Base-by-base conservation (phyloP, 768 basidiomycete species). In the Naganishia antarctica region DNA sequence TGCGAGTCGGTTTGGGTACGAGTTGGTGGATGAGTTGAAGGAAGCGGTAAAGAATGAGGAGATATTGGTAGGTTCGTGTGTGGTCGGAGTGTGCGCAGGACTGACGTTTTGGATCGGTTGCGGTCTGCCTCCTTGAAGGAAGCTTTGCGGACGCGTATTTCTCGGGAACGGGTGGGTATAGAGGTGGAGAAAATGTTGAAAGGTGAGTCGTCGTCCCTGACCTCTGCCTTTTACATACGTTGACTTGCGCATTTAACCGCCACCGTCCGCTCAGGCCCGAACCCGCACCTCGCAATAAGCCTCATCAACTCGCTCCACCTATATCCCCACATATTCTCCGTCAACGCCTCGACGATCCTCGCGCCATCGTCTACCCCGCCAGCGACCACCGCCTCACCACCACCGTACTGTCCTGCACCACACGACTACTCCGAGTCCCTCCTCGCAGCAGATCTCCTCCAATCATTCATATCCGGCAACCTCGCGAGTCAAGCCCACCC, bases 111-210 rank as follows among this genome's bases (percentile, higher is more conserved):
- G n/a, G 23, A 57, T 37, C 7, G 34, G 15, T 90, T 45, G 87
- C 89, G 80, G 88, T 87, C 11, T 61, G 60, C 66, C 25, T 2
- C 31, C n/a, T n/a, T n/a, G 43, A 70, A 84, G 91, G 78, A 82
- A 50, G 88, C 86, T 0, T 78, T 96, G 16, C 79, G 84, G 11
- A 81, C 80, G 1, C 96, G 97, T 74, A 89, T 99, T 48, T 87
- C 88, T 34, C 84, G 90, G 58, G 96, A 98, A 79, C 84, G 96
- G 18, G 84, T 92, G 5, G 93, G 93, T 0, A 88, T 88, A 67
- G 96, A 99, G 76, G 71, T 98, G 15, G 84, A 88, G 67, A 99
- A 98, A 76, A 98, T 97, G 89, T 82, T 98, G 74, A 86, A 86
- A 80, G 87, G 94, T 87, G 26, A n/a, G n/a, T n/a, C n/a, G n/a